A percentile compares a stretch with the other conserved stretches of the same genome.
Conservation (phyloP, 345 rosid genomes). For the Euphorbia tirucalli region DNA sequence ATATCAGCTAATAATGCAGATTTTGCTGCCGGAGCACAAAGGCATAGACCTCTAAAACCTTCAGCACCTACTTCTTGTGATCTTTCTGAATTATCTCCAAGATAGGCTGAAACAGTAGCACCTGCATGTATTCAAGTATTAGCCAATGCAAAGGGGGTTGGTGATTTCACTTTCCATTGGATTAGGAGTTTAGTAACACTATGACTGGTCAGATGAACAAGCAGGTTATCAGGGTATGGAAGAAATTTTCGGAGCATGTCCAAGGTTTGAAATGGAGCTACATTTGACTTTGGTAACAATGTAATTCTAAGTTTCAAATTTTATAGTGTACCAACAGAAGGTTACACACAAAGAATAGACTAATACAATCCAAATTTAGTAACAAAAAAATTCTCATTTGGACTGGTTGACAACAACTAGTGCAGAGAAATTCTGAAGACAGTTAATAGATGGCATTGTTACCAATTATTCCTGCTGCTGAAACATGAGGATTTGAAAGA, state of each 20-base stretch:
- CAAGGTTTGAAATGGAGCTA: not conserved
- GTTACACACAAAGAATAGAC: not conserved
- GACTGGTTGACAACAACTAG: not conserved
- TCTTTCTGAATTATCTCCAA: conserved; percentile 60
- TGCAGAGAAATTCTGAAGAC: not conserved
- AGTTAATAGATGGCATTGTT: conserved; percentile 16
- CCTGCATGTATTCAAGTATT: conserved; percentile 38
- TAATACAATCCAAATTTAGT: not conserved
- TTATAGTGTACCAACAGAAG: not conserved
- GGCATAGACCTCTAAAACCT: conserved; percentile 42
- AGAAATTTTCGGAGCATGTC: not conserved
- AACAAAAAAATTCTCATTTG: not conserved
- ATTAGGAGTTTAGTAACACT: not conserved
- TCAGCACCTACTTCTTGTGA: conserved; percentile 32
- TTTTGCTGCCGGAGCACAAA: conserved; percentile 48
- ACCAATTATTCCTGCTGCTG: conserved; percentile 78
- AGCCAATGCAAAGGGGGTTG: not conserved
- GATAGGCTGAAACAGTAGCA: conserved; percentile 51
- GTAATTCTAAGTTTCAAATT: not conserved
- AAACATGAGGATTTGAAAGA: conserved; percentile 71
- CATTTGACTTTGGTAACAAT: not conserved
- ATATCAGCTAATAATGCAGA: conserved; percentile 61
- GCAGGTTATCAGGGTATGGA: not conserved
- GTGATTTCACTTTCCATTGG: not conserved
- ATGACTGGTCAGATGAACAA: not conserved